Base-by-base conservation (phyloP, 306 rosid genomes). In the Luffa acutangula region DNA sequence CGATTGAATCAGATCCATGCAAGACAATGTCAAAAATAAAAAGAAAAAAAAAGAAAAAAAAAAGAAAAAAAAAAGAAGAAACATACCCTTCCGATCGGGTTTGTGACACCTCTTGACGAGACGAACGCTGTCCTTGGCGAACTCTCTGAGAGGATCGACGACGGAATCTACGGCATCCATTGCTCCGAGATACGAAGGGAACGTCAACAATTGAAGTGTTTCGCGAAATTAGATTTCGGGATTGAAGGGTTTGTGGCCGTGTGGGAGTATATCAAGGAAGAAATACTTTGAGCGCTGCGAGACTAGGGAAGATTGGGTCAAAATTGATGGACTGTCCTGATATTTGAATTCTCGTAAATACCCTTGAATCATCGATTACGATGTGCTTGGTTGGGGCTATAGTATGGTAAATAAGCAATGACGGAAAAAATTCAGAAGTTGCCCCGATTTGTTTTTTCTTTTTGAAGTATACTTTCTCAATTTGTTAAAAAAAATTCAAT, bases 21-120 rank as follows among this genome's bases (percentile, higher is more conserved):
- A 51, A 74, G 7, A 51, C 3, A 75, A 52, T 13, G 43, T 20
- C 2, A 67, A 10, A 36, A 33, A n/a, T n/a, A n/a, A 25, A 25
- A 25, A 25, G 1, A 25, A 25, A 25, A 25, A 25, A 25, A 25
- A 25, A 25, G n/a, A n/a, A n/a, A n/a, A n/a, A n/a, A n/a, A 25
- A 25, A 25, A 25, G 1, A 25, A 25, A 25, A 25, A 25, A 25
- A 25, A 25, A 25, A 25, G 15, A 67, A 5, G 62, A 43, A 70
- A 69, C 15, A 69, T 53, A 84, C 90, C 90, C 59, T 87, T 87
- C 75, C 90, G 90, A 76, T 87, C 90, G 7, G 90, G 90, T 67
- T 87, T 87, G 80, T 87, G 90, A 79, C 90, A 87, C 46, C 88
- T 75, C 90, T 87, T 87, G 70, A 87, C 90, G 36, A 87, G 90